Base-by-base conservation (phyloP, 495 filamentous ascomycete species). In the Penicillium fimorum region DNA sequence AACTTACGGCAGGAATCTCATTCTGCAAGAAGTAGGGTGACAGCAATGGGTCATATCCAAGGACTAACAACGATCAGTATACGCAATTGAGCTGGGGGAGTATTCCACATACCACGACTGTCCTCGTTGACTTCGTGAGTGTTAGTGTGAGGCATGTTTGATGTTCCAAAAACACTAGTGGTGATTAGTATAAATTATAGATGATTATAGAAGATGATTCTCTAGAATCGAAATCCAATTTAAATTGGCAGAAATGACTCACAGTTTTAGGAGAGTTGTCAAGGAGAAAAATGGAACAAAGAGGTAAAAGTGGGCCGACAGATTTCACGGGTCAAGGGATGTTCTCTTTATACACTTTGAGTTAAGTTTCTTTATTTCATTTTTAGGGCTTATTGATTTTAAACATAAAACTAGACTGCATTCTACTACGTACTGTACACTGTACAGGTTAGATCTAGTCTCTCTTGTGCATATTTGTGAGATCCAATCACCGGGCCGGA, bases 11-110 rank as follows among this genome's bases (percentile, higher is more conserved):
- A 50, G 94, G 92, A 67, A 97, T 83, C 72, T 98, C 94, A 41
- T 86, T 82, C 68, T 92, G 86, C 63, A 98, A 87, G 63, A 96
- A 83, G 57, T 88, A 84, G 17, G 94, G 94, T 30, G 91, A 87
- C 64, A 97, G 93, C 58, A 98, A 81, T 65, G 94, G 91, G 70
- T 97, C 92, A 77, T 98, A 92, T 58, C 94, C 93, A 64, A 94
- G 73, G 73, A 98, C 95, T 98, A 64, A 17, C 57, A 10, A 11
- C 40, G 20, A 25, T 18, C 6, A 53, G 27, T 8, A 42, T 54
- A 50, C 22, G 13, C n/a, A 38, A 47, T 47, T 44, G 33, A 22
- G 33, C 35, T 41, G 2, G 32, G 42, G 17, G 24, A 27, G n/a
- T 2, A 20, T 47, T 32, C 44, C 43, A 64, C 72, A 63, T 70